phyloP scores from a whole-genome alignment of 2,329 filamentous ascomycete species.

The Incumbomyces lentus region DNA sequence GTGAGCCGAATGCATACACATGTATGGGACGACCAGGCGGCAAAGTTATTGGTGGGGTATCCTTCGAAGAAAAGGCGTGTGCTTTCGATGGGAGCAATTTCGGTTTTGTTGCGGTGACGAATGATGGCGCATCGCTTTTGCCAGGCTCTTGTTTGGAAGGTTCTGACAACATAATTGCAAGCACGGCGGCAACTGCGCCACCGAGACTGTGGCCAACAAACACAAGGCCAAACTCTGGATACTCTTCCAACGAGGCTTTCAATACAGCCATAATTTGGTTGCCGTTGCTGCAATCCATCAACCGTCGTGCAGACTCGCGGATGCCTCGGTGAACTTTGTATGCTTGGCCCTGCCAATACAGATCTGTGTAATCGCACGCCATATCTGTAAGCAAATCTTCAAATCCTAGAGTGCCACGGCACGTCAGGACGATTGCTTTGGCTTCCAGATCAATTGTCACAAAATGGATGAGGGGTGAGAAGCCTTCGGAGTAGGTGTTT shows the following conservation, averaged over 20 bases:
- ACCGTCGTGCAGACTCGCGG: slow-evolving; percentile 57
- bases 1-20: slow-evolving; percentile 69
- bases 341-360: slow-evolving; percentile 51
- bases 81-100: slow-evolving; percentile 23
- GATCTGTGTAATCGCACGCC: slow-evolving; percentile 61
- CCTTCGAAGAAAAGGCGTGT: slow-evolving; percentile 28
- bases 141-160: slow-evolving; percentile 24
- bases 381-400: slow-evolving; percentile 65
- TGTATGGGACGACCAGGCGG: slow-evolving; percentile 62
- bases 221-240: slow-evolving; percentile 59
- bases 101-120: slow-evolving; percentile 49
- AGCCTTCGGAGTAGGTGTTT: slow-evolving; percentile 44
- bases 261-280: slow-evolving; percentile 57
- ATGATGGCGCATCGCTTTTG: slow-evolving; percentile 41
- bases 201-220: slow-evolving; percentile 61
- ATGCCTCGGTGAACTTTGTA: slow-evolving; percentile 68
- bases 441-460: slow-evolving; percentile 62
- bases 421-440: slow-evolving; percentile 61
- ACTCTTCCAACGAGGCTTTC: slow-evolving; percentile 54
- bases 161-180: slow-evolving; percentile 61
- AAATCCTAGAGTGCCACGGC: slow-evolving; percentile 61
- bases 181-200: slow-evolving; percentile 57
- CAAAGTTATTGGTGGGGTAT: slow-evolving; percentile 36
- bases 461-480: slow-evolving; percentile 59
- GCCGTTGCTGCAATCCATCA: slow-evolving; percentile 54